A percentile compares a stretch with the other conserved stretches of the same genome.
Evolutionary conservation across 306 rosid species (phyloP).

Genomic region (Malus sylvestris): DNA sequence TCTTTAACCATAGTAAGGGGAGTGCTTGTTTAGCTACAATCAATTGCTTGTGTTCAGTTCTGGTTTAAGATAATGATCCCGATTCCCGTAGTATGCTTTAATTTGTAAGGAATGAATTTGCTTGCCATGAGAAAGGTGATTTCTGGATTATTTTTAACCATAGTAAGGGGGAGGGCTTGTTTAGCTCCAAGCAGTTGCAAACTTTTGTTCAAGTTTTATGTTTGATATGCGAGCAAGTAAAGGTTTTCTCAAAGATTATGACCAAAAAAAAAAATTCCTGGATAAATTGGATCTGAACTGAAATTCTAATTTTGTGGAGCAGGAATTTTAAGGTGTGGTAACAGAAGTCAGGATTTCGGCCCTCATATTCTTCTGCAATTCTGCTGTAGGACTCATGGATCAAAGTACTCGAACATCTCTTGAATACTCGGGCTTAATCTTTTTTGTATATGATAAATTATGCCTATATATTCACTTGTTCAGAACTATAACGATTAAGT

Average conservation of each 20-base stretch:
- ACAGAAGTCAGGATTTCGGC: constrained; percentile 14
- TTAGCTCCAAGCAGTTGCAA: background rate
- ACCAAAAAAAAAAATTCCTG: background rate
- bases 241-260: constrained; percentile 13
- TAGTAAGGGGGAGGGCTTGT: background rate
- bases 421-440: background rate
- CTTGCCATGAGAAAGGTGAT: background rate
- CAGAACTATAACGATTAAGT: background rate
- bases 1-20: background rate
- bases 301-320: constrained; percentile 19
- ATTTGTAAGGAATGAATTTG: background rate
- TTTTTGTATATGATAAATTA: background rate
- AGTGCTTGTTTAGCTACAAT: background rate
- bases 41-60: background rate
- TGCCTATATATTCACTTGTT: background rate
- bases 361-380: constrained; percentile 7
- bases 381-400: constrained; percentile 41
- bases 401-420: constrained; percentile 37
- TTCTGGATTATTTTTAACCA: background rate
- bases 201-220: background rate
- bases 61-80: background rate
- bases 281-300: constrained; percentile 10
- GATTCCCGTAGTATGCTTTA: background rate
- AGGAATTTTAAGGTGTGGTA: constrained; percentile 29
- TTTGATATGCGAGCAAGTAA: constrained; percentile 5